Conservation (phyloP, 2,329 filamentous ascomycete genomes). For the Neonectria punicea region DNA sequence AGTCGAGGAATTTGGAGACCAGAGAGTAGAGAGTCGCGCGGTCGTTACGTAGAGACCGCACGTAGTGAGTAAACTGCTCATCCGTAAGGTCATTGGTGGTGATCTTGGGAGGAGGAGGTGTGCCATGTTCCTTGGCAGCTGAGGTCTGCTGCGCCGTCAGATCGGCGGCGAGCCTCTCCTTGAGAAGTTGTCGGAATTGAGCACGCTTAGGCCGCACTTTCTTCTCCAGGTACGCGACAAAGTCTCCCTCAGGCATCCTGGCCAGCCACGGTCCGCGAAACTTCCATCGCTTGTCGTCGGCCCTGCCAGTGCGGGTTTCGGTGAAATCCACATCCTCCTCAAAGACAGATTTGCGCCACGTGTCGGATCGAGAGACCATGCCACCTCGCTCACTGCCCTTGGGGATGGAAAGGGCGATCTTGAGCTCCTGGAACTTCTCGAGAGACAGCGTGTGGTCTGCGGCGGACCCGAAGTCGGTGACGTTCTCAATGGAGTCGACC, state of each 20-base stretch:
- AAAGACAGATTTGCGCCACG: conserved; percentile 64
- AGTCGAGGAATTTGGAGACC: conserved; percentile 70
- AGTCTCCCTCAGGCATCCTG: conserved; percentile 69
- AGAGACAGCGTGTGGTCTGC: conserved; percentile 84
- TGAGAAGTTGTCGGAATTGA: conserved; percentile 66
- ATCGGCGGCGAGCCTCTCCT: conserved; percentile 58
- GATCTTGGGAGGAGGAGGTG: conserved; percentile 43
- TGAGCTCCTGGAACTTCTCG: conserved; percentile 87
- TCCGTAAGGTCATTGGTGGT: conserved; percentile 57
- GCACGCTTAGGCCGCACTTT: conserved; percentile 62
- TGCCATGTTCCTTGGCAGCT: conserved; percentile 53
- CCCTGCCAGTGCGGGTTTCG: conserved; percentile 48
- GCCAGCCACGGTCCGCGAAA: conserved; percentile 75
- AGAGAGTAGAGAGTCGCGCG: conserved; percentile 61
- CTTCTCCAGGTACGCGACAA: conserved; percentile 65
- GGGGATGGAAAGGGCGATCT: conserved; percentile 74
- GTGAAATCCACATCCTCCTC: conserved; percentile 68
- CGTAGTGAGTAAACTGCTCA: conserved; percentile 60
- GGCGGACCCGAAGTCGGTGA: conserved; percentile 89
- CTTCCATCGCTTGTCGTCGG: conserved; percentile 69
- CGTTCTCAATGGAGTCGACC: conserved; percentile 85
- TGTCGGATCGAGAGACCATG: conserved; percentile 26
- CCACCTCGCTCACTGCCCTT: conserved; percentile 37
- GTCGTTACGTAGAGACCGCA: conserved; percentile 64
- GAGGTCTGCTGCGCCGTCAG: conserved; percentile 52